Evolutionary conservation across 352 stramenopile genomes (phyloP), one percentile per base, ranked within the genome.

Genomic region (Globisporangium recalcitrans): DNA sequence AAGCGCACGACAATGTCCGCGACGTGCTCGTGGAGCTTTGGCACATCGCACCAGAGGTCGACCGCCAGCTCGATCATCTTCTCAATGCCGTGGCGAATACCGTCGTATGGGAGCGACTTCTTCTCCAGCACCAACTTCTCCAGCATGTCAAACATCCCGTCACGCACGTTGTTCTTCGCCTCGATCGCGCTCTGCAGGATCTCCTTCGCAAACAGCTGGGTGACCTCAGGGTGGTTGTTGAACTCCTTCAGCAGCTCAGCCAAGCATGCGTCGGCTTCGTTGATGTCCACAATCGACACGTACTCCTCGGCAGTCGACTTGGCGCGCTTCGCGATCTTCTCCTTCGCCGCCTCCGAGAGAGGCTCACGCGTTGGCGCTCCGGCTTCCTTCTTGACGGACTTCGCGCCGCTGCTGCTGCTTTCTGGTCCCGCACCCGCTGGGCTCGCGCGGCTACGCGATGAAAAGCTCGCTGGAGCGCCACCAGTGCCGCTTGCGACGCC

Each of bases 1-100:
- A 93, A 91, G 13, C 78, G 77, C n/a, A 77, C 69, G n/a, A 87
- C 59, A 51, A 94, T 78, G 44, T 78, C 62, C n/a, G 79, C 77
- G 29, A 92, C 69, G 64, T 93, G 77, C 44, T 92, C 80, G 58
- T 88, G 79, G 5, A 91, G 72, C 73, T 91, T 94, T 1, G 85
- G 85, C 13, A 94, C 85, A 58, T 94, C 85, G 53, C 83, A 94
- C 80, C 76, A 88, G 22, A 93, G 53, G 61, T 91, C 78, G n/a
- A 74, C 77, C 8, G 71, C 80, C 3, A 87, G 29, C 56, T 80
- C 76, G 31, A 91, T 64, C 51, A 73, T 78, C 59, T 88, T 82
- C 48, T 82, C 74, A 42, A 92, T 75, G 21, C 70, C 79, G 34
- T 77, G 79, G 34, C 74, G 76, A 21, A 94, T 75, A 14, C 73